A percentile compares a stretch with the other conserved stretches of the same genome.
Conservation (phyloP, 176 grass and related monocot genomes). For the Oryza meridionalis region DNA sequence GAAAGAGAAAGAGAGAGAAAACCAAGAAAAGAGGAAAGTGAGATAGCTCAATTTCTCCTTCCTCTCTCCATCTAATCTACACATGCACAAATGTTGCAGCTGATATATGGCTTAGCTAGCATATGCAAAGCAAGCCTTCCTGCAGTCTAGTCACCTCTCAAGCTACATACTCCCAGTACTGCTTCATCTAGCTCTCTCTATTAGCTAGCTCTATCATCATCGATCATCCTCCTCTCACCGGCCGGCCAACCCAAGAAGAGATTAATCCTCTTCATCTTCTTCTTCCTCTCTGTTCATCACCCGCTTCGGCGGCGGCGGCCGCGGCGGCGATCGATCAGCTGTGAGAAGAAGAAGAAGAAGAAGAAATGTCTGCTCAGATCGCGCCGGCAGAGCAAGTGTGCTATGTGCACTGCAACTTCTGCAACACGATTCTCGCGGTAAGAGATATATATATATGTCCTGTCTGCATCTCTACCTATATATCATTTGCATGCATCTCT, state of each 20-base stretch:
- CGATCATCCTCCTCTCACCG: background rate
- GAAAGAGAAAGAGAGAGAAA: constrained; percentile 18
- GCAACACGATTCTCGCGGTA: constrained; percentile 93
- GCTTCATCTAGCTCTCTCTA: background rate
- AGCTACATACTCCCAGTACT: background rate
- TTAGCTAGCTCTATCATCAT: background rate
- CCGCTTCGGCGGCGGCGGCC: background rate
- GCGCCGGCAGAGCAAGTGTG: constrained; percentile 68
- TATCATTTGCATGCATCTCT: constrained; percentile 21
- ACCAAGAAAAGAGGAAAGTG: constrained; percentile 53
- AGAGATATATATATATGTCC: constrained; percentile 14
- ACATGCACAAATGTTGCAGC: constrained; percentile 29
- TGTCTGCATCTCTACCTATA: constrained; percentile 22
- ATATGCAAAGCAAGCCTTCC: constrained; percentile 43
- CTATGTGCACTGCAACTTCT: constrained; percentile 95
- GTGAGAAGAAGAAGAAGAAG: background rate
- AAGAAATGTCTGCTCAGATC: constrained; percentile 67
- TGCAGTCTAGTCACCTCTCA: background rate
- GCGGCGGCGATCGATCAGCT: background rate
- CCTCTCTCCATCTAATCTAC: background rate
- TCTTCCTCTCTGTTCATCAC: constrained; percentile 37
- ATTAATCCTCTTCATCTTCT: constrained; percentile 25
- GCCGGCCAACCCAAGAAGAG: background rate
- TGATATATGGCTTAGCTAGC: constrained; percentile 38
- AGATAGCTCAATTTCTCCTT: constrained; percentile 61